These are phyloP conservation scores for Spathaspora hagerdaliae DNA, from an alignment of 805 yeast genomes.

Conservation along the genomic window DNA sequence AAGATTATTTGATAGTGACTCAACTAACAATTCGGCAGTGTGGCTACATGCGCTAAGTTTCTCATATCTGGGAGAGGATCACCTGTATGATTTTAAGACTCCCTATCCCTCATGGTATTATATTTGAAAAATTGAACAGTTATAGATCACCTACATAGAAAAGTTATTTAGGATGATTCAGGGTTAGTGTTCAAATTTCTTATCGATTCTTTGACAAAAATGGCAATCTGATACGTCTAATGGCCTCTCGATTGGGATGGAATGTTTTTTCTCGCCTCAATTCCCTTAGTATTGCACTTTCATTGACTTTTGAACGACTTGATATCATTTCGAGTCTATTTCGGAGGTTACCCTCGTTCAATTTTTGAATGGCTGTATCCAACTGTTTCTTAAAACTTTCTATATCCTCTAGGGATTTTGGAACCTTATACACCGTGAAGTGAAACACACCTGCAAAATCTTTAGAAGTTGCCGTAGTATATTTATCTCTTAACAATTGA, in stretches of 20 bases:
- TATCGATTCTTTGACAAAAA: not conserved
- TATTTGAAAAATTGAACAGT: slow-evolving; percentile 7
- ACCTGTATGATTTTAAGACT: slow-evolving; percentile 37
- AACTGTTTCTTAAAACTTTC: not conserved
- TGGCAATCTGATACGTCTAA: not conserved
- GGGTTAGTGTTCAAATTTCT: too few species aligned
- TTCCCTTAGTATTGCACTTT: not conserved
- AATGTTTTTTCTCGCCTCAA: not conserved
- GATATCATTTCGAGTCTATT: not conserved
- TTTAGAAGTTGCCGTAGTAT: not conserved
- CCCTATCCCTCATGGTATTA: slow-evolving; percentile 45
- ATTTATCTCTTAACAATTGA: slow-evolving; percentile 8
- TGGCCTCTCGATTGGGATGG: not conserved
- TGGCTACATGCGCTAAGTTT: slow-evolving; percentile 49
- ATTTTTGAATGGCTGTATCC: not conserved
- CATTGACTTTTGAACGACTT: too few species aligned
- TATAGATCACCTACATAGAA: too few species aligned
- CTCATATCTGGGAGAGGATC: slow-evolving; percentile 14
- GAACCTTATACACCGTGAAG: slow-evolving; percentile 16
- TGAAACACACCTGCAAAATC: slow-evolving; percentile 23
- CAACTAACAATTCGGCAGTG: slow-evolving; percentile 19
- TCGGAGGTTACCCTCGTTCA: not conserved
- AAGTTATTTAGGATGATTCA: not conserved
- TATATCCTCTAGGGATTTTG: slow-evolving; percentile 16
- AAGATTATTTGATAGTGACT: not conserved